Evolutionary conservation across 2,329 filamentous ascomycete species (phyloP), one percentile per base, ranked within the genome.

Genomic region (Cercospora berteroae): DNA sequence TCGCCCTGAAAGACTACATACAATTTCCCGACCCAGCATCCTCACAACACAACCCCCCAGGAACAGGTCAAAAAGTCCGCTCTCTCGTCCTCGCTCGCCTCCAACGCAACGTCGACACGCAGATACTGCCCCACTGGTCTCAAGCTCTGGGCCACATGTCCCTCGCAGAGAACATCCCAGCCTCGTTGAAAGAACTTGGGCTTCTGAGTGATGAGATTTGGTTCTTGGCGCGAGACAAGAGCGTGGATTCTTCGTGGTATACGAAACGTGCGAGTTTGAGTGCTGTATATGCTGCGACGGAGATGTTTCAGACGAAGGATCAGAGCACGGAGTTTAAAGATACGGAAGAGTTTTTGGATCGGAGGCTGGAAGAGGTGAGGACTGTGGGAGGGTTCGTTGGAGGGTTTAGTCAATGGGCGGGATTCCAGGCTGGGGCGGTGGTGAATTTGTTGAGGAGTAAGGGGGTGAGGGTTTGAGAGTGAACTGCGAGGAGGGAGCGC

Each of bases 281-380:
- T 0, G 84, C 85, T 1, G 84, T 91, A n/a, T 92, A 91, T 76
- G 92, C 92, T 1, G 79, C 80, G 5, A 79, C 90, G 65, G 95
- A 99, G 80, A 83, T 97, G 5, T 96, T 94, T 81, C 97, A 98
- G 93, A 97, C 93, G 23, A 93, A 90, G 67, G 95, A 98, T 79
- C 84, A 83, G 68, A 93, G 90, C 4, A 81, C 85, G 0, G 87
- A 87, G n/a, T 95, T 91, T 74, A 78, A 76, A 9, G 91, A 94
- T 70, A 98, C 95, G 3, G 89, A 89, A 71, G 84, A 87, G 9
- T 99, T 98, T 77, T 81, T 98, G 63, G 86, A 89, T 64, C 85
- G 93, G 52, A 86, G 94, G 69, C 80, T 96, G 65, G 84, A 88
- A 67, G 94, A 96, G 81, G 82, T 87, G 33, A 84, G 86, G 72